Base-by-base conservation (phyloP, 164 flowering plant genomes). In the Annona squamosa region DNA sequence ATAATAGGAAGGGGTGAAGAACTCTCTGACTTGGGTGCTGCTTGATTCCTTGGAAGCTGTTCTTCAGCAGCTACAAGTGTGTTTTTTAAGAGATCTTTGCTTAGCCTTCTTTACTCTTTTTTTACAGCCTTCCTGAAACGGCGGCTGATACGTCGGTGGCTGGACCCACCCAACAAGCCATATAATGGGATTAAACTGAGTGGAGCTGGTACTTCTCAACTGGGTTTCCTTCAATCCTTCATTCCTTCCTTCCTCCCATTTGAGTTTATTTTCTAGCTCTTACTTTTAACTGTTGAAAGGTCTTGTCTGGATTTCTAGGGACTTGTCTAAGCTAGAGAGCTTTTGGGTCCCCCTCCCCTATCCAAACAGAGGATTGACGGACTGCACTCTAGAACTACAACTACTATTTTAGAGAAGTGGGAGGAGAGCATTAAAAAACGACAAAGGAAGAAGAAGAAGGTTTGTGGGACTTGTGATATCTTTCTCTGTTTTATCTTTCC, bases 121-220 rank as follows among this genome's bases (percentile, higher is more conserved):
- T 66, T 86, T 80, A 83, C 83, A 84, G 86, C 84, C 89, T 86
- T 87, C 89, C 90, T 73, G 77, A 84, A 93, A 90, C 82, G 84
- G 73, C 88, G 94, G 94, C 97, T 82, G 83, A 89, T 83, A 78
- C 85, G 84, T 85, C 89, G 94, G 94, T 70, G 81, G 77, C 79
- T 83, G 85, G 4, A 82, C 68, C 68, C 47, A 85, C 65, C 65
- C 71, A 68, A 82, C 86, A 83, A 81, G 79, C 77, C 98, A 88
- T 88, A 90, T 85, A 87, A 79, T 90, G 83, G 62, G 83, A 84
- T 82, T 86, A 77, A 80, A 81, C 79, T 75, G 61, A 82, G 70
- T 77, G 69, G 75, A 73, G 71, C 37, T 26, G 1, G 67, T 66
- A 69, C 17, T 52, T 46, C 61, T 74, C 72, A 70, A 77, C 73